Percentiles rank a stretch among this genome's conserved stretches.
phyloP scores from a whole-genome alignment of 257 asterid species.

The Cinchona pubescens region DNA sequence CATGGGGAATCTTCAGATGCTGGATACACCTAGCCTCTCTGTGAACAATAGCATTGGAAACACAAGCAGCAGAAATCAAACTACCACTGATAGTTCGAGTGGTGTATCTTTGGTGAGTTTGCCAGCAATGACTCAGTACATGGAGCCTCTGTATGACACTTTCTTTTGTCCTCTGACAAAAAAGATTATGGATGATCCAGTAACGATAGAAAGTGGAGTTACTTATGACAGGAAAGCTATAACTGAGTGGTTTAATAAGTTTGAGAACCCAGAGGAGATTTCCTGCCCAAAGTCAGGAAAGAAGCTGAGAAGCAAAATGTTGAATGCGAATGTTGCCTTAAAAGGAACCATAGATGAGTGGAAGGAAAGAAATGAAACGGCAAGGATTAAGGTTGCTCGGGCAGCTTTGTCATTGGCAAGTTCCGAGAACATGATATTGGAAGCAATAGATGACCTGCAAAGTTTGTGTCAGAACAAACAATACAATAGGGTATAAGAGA shows the following conservation, averaged over 20 bases:
- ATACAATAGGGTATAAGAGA: conserved; percentile 49
- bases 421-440: conserved; percentile 57
- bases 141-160: conserved; percentile 69
- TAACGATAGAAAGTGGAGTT: conserved; percentile 64
- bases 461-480: conserved; percentile 46
- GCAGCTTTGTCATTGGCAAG: conserved; percentile 69
- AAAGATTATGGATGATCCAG: conserved; percentile 77
- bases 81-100: conserved; percentile 20
- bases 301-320: conserved; percentile 40
- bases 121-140: conserved; percentile 49
- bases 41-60: conserved; percentile 29
- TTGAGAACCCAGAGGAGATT: conserved; percentile 33
- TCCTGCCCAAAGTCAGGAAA: conserved; percentile 60
- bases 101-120: conserved; percentile 31
- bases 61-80: conserved; percentile 17
- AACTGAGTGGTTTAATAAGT: conserved; percentile 43
- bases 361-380: conserved; percentile 76
- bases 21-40: conserved; percentile 29
- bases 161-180: conserved; percentile 71
- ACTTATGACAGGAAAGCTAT: conserved; percentile 65
- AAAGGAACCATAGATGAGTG: conserved; percentile 67
- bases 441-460: conserved; percentile 62
- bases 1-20: conserved; percentile 28
- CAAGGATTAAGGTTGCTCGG: conserved; percentile 63
- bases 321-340: conserved; percentile 58